Base-by-base conservation (phyloP, 2,329 filamentous ascomycete species). In the Aureobasidium musti region DNA sequence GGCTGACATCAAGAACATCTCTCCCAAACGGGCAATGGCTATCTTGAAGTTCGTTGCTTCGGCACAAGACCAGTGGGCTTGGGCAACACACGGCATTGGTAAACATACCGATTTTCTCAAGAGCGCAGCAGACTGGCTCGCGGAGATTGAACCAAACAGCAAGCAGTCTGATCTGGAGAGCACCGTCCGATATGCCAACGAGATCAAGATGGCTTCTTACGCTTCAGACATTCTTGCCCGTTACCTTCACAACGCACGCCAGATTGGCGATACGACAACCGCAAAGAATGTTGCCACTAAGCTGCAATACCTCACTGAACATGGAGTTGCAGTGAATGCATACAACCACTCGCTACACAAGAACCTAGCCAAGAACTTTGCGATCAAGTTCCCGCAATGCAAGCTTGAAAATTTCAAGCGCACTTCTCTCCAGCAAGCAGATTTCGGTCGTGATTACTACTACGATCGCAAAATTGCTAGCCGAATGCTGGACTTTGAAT, bases 31-130 rank as follows among this genome's bases (percentile, higher is more conserved):
- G 69, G 86, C 89, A 4, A 80, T 92, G 26, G 87, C 90, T 0
- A 87, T 97, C 72, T 82, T 99, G 19, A 89, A 94, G 72, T 98
- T 98, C 75, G 87, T 97, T 43, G 88, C 91, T 2, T 87, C 90
- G 2, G 91, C 94, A 5, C 93, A 97, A 74, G 95, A 97, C 76
- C 91, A 92, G 74, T 98, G 94, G 94, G 90, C 93, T 1, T 97
- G 94, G 91, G 93, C 92, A 1, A 92, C 96, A 66, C 89, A 91
- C 66, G 88, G 90, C 45, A 81, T 96, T 41, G 87, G 90, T 68
- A 88, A 88, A 67, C 90, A 96, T 72, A 83, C 85, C 0, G 81
- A 82, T 0, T 94, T 97, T 73, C 84, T 97, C 66, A 82, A 86
- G 49, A 86, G 87, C 65, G 83, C 97, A 21, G 85, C 91, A 21